Conservation (phyloP, 441 rosid genomes). For the Euphorbia corollata region DNA sequence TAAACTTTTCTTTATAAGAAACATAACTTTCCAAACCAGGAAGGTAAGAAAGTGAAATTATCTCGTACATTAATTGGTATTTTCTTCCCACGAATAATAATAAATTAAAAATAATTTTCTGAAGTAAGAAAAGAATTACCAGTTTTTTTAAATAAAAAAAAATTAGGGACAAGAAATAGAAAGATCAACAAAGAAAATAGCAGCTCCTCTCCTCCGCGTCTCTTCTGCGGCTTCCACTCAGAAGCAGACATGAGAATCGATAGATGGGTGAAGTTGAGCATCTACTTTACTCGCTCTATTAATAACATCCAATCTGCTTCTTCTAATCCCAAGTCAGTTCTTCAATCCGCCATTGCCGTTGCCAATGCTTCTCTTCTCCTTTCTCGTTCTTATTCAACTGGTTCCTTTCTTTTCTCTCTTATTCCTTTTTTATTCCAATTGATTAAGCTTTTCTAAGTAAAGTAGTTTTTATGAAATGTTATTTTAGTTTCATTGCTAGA, state of each 20-base stretch:
- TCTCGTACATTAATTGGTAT: too few relatives aligned
- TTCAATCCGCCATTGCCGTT: constrained; percentile 15
- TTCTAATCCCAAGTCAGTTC: constrained; percentile 17
- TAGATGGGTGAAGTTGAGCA: constrained; percentile 20
- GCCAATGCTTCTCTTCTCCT: constrained; percentile 15
- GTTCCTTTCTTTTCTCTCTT: constrained; percentile 19
- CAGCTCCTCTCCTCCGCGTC: background rate
- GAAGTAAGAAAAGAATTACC: too few relatives aligned
- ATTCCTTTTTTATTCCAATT: background rate
- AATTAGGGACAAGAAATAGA: background rate
- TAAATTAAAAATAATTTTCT: too few relatives aligned
- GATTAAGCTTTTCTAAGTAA: background rate
- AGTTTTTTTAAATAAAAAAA: too few relatives aligned
- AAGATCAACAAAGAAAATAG: background rate
- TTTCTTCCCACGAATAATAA: too few relatives aligned
- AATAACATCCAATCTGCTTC: constrained; percentile 22
- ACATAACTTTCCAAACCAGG: too few relatives aligned
- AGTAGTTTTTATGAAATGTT: background rate
- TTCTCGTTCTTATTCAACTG: constrained; percentile 40
- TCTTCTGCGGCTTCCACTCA: background rate
- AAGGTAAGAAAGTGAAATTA: too few relatives aligned
- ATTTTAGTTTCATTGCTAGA: background rate
- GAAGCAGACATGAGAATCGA: constrained; percentile 8
- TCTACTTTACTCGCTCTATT: constrained; percentile 23
- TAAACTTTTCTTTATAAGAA: too few relatives aligned